Conservation (phyloP, 202 grass and related monocot species). For the Sporobolus alterniflorus region DNA sequence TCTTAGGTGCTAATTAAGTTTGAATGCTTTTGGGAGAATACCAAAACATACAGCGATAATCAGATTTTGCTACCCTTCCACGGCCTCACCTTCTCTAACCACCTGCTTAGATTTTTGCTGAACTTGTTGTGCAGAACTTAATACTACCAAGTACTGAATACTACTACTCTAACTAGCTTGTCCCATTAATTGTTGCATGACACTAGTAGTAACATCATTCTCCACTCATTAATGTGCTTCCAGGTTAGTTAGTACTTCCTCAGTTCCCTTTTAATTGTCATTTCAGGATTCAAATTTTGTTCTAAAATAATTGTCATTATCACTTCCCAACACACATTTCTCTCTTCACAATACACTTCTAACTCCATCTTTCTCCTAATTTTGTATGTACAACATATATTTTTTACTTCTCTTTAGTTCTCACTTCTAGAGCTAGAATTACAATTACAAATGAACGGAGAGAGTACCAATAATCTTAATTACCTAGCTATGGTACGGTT, state of each 20-base stretch:
- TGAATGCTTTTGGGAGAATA: not conserved
- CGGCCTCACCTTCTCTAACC: not conserved
- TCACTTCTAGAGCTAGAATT: no score
- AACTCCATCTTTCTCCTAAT: no score
- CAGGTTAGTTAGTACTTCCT: slow-evolving; percentile 20
- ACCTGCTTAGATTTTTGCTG: slow-evolving; percentile 24
- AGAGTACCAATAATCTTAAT: no score
- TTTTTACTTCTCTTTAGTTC: no score
- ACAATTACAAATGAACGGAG: no score
- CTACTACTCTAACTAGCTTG: not conserved
- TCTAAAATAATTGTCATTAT: no score
- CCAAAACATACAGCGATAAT: not conserved
- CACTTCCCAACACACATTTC: no score
- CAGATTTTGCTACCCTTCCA: not conserved
- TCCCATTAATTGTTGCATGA: not conserved
- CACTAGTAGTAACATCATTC: not conserved
- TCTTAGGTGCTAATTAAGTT: not conserved
- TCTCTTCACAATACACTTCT: no score
- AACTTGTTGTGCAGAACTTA: not conserved
- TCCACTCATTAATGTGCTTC: not conserved
- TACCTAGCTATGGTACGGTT: slow-evolving; percentile 11
- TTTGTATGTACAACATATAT: no score
- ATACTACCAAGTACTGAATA: not conserved
- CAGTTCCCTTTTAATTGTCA: no score
- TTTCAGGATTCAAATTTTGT: no score